These are phyloP conservation scores for Ehretia macrophylla DNA, from an alignment of 257 asterid species.

Conservation along the genomic window DNA sequence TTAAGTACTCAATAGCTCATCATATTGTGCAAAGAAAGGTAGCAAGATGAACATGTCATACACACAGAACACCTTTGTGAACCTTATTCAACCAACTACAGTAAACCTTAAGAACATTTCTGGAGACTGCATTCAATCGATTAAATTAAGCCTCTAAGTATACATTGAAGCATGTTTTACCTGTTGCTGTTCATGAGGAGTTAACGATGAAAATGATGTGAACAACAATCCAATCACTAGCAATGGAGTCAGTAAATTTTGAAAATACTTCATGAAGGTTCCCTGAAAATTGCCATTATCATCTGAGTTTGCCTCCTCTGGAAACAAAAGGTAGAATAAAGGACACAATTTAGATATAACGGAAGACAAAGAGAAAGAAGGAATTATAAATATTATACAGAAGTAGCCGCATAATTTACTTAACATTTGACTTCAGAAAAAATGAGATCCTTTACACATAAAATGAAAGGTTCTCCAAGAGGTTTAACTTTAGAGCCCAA, in stretches of 20 bases:
- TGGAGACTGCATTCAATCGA: too few relatives aligned
- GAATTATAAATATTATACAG: too few relatives aligned
- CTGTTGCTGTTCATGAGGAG: constrained; percentile 53
- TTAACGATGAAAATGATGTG: constrained; percentile 35
- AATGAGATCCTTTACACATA: too few relatives aligned
- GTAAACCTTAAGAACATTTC: background rate
- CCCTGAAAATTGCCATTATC: constrained; percentile 29
- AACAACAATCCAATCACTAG: constrained; percentile 37
- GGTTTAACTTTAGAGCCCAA: too few relatives aligned
- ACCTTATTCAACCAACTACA: background rate
- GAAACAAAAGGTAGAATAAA: background rate
- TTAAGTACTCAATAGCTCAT: too few relatives aligned
- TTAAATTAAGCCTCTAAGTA: too few relatives aligned
- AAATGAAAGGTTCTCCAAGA: too few relatives aligned
- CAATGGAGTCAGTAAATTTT: constrained; percentile 33
- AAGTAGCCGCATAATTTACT: too few relatives aligned
- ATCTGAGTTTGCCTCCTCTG: constrained; percentile 63
- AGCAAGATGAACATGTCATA: too few relatives aligned
- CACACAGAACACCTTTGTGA: background rate
- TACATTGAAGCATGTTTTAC: constrained; percentile 29
- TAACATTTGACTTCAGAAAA: too few relatives aligned
- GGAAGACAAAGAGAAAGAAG: background rate
- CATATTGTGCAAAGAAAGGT: too few relatives aligned
- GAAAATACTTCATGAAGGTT: constrained; percentile 25
- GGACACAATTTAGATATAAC: background rate